Conservation (phyloP, 2,329 filamentous ascomycete species). For the Trichophyton rubrum region DNA sequence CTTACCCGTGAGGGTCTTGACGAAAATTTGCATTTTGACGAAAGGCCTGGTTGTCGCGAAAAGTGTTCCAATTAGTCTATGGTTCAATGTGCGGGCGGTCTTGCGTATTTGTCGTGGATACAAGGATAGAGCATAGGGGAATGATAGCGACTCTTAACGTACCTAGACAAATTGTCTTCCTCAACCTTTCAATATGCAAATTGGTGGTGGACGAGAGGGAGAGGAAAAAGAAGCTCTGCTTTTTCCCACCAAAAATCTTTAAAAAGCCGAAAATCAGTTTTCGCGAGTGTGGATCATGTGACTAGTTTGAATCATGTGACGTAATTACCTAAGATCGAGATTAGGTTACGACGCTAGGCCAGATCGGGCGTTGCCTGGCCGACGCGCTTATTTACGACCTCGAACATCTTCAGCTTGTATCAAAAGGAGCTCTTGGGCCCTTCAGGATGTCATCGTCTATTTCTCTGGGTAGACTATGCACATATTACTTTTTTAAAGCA, state of each 20-base stretch:
- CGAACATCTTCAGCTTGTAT: not conserved
- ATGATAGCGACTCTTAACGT: conserved; percentile 17
- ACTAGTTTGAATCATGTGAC: not conserved
- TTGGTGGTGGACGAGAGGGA: conserved; percentile 20
- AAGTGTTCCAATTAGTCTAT: not conserved
- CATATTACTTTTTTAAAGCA: conserved; percentile 2
- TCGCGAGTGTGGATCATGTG: conserved; percentile 27
- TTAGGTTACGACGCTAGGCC: conserved; percentile 8
- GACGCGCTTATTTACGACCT: conserved; percentile 12
- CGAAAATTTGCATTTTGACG: conserved; percentile 43
- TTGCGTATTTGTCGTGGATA: not conserved
- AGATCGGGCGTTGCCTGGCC: conserved; percentile 12
- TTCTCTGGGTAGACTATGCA: not conserved
- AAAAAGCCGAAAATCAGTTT: conserved; percentile 1
- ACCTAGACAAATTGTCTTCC: conserved; percentile 53
- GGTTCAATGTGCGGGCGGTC: not conserved
- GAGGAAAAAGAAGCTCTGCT: conserved; percentile 11
- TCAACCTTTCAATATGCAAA: conserved; percentile 38
- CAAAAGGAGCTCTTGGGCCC: not conserved
- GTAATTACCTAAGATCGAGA: not conserved
- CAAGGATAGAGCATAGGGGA: not conserved
- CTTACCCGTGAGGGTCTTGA: conserved; percentile 83
- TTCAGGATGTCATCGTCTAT: not conserved
- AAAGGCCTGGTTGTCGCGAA: conserved; percentile 26
- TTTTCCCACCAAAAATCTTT: not conserved